Conservation (phyloP, 192 early-diverging fungal genomes). For the Coemansia umbellata region DNA sequence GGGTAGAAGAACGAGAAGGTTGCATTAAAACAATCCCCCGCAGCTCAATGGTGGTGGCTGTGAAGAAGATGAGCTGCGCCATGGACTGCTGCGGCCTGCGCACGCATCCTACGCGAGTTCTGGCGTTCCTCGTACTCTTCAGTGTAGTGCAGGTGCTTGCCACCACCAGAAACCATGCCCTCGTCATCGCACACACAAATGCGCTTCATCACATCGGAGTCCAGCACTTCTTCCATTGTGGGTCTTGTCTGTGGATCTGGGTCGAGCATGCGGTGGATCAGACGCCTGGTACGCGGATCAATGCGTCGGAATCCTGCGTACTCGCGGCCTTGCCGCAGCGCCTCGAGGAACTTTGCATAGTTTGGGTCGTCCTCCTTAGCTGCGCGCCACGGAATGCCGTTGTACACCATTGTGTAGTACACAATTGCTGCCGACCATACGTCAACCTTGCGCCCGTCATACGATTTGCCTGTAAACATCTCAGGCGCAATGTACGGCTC, state of each 20-base stretch:
- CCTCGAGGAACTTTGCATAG: constrained; percentile 59
- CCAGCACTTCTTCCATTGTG: constrained; percentile 64
- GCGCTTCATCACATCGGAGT: constrained; percentile 72
- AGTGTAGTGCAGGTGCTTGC: constrained; percentile 47
- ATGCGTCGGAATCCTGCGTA: constrained; percentile 78
- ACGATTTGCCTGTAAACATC: constrained; percentile 68
- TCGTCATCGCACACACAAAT: constrained; percentile 59
- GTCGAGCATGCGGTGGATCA: constrained; percentile 78
- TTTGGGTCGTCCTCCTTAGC: constrained; percentile 61
- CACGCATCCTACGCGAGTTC: constrained; percentile 43
- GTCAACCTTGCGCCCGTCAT: constrained; percentile 87
- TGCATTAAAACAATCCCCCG: too few species aligned
- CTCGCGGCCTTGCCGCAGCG: constrained; percentile 58
- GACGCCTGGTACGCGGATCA: constrained; percentile 58
- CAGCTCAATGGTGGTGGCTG: background rate
- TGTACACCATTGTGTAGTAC: constrained; percentile 76
- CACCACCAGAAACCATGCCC: constrained; percentile 36
- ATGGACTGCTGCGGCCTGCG: constrained; percentile 32
- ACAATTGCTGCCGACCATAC: constrained; percentile 95
- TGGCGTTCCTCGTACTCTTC: constrained; percentile 52
- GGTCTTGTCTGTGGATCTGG: constrained; percentile 71
- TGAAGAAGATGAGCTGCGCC: too few species aligned
- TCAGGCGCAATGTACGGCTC: constrained; percentile 98
- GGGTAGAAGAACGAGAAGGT: background rate
- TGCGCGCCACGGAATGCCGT: constrained; percentile 62